phyloP scores from a whole-genome alignment of 2,329 filamentous ascomycete species.

The Aspergillus japonicus region DNA sequence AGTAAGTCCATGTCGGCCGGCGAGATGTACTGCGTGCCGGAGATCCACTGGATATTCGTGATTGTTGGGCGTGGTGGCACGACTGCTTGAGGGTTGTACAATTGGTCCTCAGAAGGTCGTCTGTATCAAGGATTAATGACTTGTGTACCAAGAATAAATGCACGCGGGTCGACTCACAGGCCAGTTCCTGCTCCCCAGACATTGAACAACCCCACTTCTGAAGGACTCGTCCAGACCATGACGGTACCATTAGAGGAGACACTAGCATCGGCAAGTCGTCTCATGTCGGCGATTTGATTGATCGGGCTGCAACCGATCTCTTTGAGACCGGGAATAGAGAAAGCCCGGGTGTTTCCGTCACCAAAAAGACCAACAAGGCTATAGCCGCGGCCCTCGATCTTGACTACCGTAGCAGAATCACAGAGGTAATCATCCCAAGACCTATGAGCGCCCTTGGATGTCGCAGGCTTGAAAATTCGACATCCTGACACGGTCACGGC shows the following conservation, averaged over 20 bases:
- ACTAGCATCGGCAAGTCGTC: slow-evolving; percentile 65
- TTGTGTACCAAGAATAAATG: neutral
- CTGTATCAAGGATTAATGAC: slow-evolving; percentile 27
- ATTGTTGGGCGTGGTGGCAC: slow-evolving; percentile 86
- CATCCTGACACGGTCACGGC: slow-evolving; percentile 71
- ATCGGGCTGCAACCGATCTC: slow-evolving; percentile 72
- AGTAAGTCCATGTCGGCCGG: slow-evolving; percentile 84
- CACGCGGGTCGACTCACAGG: slow-evolving; percentile 51
- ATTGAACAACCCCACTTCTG: slow-evolving; percentile 78
- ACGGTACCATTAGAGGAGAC: slow-evolving; percentile 79
- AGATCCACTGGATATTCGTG: slow-evolving; percentile 93
- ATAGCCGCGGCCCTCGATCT: slow-evolving; percentile 71
- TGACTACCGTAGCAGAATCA: slow-evolving; percentile 73
- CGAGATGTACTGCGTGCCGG: slow-evolving; percentile 87
- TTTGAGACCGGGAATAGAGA: slow-evolving; percentile 81
- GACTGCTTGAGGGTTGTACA: slow-evolving; percentile 73
- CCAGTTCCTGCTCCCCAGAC: slow-evolving; percentile 74
- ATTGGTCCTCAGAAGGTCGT: slow-evolving; percentile 60
- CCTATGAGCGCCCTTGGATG: slow-evolving; percentile 86
- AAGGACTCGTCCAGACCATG: slow-evolving; percentile 83
- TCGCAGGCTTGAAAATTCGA: slow-evolving; percentile 84
- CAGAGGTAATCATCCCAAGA: slow-evolving; percentile 82
- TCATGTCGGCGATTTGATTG: slow-evolving; percentile 66
- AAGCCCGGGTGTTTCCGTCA: slow-evolving; percentile 75
- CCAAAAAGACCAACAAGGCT: slow-evolving; percentile 83